Evolutionary conservation across 306 rosid genomes (phyloP).

Genomic region (Ziziphus jujuba): DNA sequence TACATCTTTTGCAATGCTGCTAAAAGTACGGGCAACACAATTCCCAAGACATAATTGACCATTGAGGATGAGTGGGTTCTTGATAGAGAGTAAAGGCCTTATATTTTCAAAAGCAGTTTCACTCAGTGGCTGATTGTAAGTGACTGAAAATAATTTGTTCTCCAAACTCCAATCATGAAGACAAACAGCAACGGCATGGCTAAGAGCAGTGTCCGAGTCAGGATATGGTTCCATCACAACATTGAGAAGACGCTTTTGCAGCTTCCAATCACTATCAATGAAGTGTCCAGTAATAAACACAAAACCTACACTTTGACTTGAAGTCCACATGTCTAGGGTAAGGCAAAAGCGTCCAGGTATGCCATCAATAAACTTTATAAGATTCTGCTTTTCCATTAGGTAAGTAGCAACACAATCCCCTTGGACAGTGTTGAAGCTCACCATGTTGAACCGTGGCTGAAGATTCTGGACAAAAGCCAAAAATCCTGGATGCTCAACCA

Average conservation of each 20-base stretch:
- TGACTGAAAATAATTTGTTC: slow-evolving; percentile 75
- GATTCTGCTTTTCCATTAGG: slow-evolving; percentile 69
- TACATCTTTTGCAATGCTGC: slow-evolving; percentile 67
- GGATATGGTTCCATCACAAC: slow-evolving; percentile 97
- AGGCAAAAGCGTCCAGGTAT: slow-evolving; percentile 86
- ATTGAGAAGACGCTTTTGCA: slow-evolving; percentile 79
- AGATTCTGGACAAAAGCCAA: slow-evolving; percentile 81
- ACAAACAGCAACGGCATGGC: slow-evolving; percentile 88
- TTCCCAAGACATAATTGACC: slow-evolving; percentile 78
- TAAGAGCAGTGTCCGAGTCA: slow-evolving; percentile 67
- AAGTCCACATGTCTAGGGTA: slow-evolving; percentile 80
- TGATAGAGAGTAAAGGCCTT: slow-evolving; percentile 69
- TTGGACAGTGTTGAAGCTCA: slow-evolving; percentile 85
- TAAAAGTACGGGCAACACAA: slow-evolving; percentile 77
- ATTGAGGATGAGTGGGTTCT: slow-evolving; percentile 76
- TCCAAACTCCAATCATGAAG: slow-evolving; percentile 88
- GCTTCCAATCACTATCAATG: slow-evolving; percentile 87
- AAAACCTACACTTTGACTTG: slow-evolving; percentile 80
- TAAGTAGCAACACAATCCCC: slow-evolving; percentile 96
- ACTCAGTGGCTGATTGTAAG: slow-evolving; percentile 45
- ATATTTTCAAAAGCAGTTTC: slow-evolving; percentile 63
- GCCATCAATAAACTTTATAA: slow-evolving; percentile 59
- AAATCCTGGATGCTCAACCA: slow-evolving; percentile 96
- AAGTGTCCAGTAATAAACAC: slow-evolving; percentile 86
- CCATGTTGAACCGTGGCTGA: slow-evolving; percentile 90